Percentiles rank a stretch among this genome's conserved stretches.
Evolutionary conservation across 2,329 filamentous ascomycete genomes (phyloP).

Genomic region (Rasamsonia emersonii): DNA sequence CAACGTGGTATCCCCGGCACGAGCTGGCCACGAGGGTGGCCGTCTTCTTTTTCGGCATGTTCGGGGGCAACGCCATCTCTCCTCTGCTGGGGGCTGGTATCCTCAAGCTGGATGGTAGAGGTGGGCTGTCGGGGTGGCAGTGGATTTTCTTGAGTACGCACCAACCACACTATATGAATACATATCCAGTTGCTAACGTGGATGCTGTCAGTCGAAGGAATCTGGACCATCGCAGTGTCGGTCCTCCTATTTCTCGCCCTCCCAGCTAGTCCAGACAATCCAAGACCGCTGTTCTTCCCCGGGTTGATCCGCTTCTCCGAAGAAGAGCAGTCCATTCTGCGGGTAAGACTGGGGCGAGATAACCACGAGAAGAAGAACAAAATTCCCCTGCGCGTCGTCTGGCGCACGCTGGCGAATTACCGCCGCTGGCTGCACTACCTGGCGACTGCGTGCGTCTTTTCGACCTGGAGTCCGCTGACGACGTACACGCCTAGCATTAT

Average conservation of each 20-base stretch:
- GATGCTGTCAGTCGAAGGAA: conserved; percentile 32
- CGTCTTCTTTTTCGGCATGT: conserved; percentile 48
- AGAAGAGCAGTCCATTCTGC: conserved; percentile 25
- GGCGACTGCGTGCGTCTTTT: conserved; percentile 43
- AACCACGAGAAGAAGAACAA: conserved; percentile 21
- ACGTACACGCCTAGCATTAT: conserved; percentile 45
- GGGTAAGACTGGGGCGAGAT: conserved; percentile 26
- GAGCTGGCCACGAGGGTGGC: conserved; percentile 42
- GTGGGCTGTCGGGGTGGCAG: conserved; percentile 41
- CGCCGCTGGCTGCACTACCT: conserved; percentile 43
- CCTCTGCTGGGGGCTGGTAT: conserved; percentile 43
- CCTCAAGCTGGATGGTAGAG: conserved; percentile 34
- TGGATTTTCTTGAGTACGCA: conserved; percentile 43
- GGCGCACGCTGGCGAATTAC: conserved; percentile 38
- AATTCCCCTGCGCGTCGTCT: conserved; percentile 33
- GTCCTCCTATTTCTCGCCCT: conserved; percentile 35
- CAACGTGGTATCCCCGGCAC: conserved; percentile 42
- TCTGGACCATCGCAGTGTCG: conserved; percentile 36
- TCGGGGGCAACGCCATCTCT: conserved; percentile 42
- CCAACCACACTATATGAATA: not conserved
- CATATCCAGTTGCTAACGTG: not conserved
- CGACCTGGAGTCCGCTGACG: conserved; percentile 45
- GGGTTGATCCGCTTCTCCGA: conserved; percentile 33
- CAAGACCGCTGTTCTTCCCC: conserved; percentile 29
- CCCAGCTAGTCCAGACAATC: conserved; percentile 35